phyloP scores from a whole-genome alignment of 495 filamentous ascomycete genomes.

The Aspergillus diversus region DNA sequence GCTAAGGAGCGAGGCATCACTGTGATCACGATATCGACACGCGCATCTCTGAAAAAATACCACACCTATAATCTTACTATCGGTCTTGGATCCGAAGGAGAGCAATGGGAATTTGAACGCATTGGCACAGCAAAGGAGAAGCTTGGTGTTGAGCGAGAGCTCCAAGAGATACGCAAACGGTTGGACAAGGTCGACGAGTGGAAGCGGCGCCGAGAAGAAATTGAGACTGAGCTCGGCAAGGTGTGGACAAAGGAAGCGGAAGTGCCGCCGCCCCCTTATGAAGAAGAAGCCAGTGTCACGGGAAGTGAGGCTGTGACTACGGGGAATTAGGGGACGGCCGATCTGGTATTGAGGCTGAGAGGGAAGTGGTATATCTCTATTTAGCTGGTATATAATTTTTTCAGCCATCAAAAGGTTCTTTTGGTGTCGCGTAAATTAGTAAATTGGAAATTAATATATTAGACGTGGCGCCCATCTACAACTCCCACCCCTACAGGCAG shows the following conservation, averaged over 20 bases:
- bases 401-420: too few species aligned
- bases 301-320: constrained; percentile 10
- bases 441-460: too few species aligned
- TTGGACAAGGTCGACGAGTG: constrained; percentile 81
- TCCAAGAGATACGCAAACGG: constrained; percentile 78
- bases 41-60: constrained; percentile 91
- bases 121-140: constrained; percentile 94
- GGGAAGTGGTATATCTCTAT: too few species aligned
- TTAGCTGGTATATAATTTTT: too few species aligned
- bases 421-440: too few species aligned
- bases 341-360: too few species aligned
- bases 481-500: too few species aligned
- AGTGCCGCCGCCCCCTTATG: constrained; percentile 46
- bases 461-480: too few species aligned
- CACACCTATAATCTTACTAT: constrained; percentile 88
- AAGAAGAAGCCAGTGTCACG: constrained; percentile 22
- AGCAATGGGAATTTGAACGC: constrained; percentile 84
- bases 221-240: constrained; percentile 67
- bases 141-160: constrained; percentile 84
- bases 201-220: constrained; percentile 76
- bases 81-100: constrained; percentile 65
- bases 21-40: constrained; percentile 90
- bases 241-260: constrained; percentile 58
- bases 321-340: background rate
- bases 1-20: constrained; percentile 93